Evolutionary conservation across 2,329 filamentous ascomycete species (phyloP).

Genomic region (Grosmannia penicillata): DNA sequence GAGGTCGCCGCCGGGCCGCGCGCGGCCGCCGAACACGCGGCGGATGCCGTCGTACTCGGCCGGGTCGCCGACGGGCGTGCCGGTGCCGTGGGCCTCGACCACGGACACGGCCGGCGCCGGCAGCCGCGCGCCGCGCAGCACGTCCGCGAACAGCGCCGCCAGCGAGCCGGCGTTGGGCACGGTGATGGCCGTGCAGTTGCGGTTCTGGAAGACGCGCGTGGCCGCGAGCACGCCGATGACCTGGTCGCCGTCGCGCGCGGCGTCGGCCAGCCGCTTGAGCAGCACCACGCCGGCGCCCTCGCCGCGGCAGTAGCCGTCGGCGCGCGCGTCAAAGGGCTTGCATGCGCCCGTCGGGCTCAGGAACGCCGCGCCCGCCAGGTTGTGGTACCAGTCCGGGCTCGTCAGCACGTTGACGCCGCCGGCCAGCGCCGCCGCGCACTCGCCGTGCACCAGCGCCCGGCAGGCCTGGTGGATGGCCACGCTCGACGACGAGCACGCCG

Average conservation of each 20-base stretch:
- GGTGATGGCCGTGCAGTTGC: conserved; percentile 16
- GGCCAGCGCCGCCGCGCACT: conserved; percentile 19
- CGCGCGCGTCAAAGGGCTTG: conserved; percentile 16
- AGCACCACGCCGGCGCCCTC: conserved; percentile 30
- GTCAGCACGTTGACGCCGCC: conserved; percentile 26
- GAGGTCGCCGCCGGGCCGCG: conserved; percentile 7
- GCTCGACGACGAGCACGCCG: conserved; percentile 21
- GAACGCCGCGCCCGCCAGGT: conserved; percentile 16
- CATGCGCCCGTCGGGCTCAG: conserved; percentile 17
- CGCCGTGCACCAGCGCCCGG: conserved; percentile 13
- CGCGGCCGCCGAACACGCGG: conserved; percentile 16
- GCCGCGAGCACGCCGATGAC: conserved; percentile 23
- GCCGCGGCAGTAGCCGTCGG: conserved; percentile 34
- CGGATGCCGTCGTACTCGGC: conserved; percentile 18
- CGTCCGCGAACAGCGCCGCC: conserved; percentile 16
- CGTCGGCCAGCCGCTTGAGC: conserved; percentile 29
- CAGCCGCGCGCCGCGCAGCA: conserved; percentile 15
- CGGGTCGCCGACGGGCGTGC: conserved; percentile 25
- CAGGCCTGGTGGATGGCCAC: conserved; percentile 22
- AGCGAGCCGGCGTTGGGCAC: conserved; percentile 15
- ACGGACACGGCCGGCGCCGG: conserved; percentile 14
- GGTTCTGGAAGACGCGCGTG: conserved; percentile 25
- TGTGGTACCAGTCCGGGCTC: conserved; percentile 11
- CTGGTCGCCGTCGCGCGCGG: conserved; percentile 29
- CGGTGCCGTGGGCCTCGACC: conserved; percentile 28